These are phyloP conservation scores for Exophiala aquamarina DNA, from an alignment of 2,329 filamentous ascomycete species.

Conservation along the genomic window DNA sequence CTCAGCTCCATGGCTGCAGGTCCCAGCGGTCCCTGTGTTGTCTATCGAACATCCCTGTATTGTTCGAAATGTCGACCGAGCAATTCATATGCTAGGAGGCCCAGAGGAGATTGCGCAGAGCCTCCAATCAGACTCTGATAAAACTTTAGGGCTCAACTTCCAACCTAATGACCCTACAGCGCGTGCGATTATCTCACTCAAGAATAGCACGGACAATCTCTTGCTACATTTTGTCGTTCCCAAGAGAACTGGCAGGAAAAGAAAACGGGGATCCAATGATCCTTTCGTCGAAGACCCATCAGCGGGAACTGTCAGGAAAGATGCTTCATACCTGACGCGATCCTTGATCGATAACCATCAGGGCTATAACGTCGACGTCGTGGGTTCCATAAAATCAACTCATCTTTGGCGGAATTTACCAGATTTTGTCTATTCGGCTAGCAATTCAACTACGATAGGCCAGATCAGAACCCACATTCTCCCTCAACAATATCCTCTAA, in stretches of 20 bases:
- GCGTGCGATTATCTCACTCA: slow-evolving; percentile 74
- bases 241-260: slow-evolving; percentile 79
- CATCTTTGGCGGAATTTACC: slow-evolving; percentile 81
- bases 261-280: slow-evolving; percentile 73
- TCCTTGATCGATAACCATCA: slow-evolving; percentile 70
- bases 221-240: slow-evolving; percentile 85
- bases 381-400: slow-evolving; percentile 73
- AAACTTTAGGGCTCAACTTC: slow-evolving; percentile 67
- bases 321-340: slow-evolving; percentile 57
- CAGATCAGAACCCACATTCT: slow-evolving; percentile 71
- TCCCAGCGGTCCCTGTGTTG: slow-evolving; percentile 56
- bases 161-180: slow-evolving; percentile 77
- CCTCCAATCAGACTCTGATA: slow-evolving; percentile 45
- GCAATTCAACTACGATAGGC: slow-evolving; percentile 66
- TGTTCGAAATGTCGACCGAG: slow-evolving; percentile 64
- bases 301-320: slow-evolving; percentile 45
- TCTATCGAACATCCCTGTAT: slow-evolving; percentile 68
- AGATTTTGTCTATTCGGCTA: slow-evolving; percentile 81
- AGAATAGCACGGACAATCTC: slow-evolving; percentile 75
- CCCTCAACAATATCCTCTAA: slow-evolving; percentile 64
- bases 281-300: slow-evolving; percentile 57
- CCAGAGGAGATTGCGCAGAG: slow-evolving; percentile 55
- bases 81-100: slow-evolving; percentile 62
- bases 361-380: slow-evolving; percentile 66
- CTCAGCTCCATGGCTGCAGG: slow-evolving; percentile 28